Base-by-base conservation (phyloP, 768 basidiomycete genomes). In the Holtermanniella nyarrowii region DNA sequence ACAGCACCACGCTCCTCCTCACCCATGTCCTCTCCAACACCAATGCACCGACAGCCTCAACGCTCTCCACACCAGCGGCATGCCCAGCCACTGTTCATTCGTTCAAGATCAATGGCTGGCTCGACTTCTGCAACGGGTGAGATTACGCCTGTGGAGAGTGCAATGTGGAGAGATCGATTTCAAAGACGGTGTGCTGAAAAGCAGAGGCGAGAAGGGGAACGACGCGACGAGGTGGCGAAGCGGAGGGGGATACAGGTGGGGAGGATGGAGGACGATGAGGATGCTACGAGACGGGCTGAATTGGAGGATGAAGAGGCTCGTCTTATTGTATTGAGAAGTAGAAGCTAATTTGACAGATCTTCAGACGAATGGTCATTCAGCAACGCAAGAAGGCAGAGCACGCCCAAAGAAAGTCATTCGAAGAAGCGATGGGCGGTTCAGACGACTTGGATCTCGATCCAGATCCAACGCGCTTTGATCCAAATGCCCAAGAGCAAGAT, bases 221-320 rank as follows among this genome's bases (percentile, higher is more conserved):
- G 62, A 47, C 49, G 60, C 22, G 44, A 27, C 1, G 58, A 64
- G 39, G 18, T 67, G 44, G 47, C 55, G 44, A 46, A 54, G 37
- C 25, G 58, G 24, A 39, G 65, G 20, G 52, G 54, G 21, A 18
- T 26, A 5, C 22, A 16, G 18, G 40, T 45, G 14, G 40, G 46
- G 27, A 43, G 23, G 18, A 23, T 50, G 3, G 49, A 56, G 44
- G 56, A 62, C 41, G 59, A 63, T 42, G 65, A 64, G 37, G 65
- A 62, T 41, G 60, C 56, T 11, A 61, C 62, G 53, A 26, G 56
- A n/a, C 49, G 37, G 53, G 65, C 65, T 43, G 57, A 64, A 43
- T 46, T 51, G 20, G 65, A 67, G 55, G 65, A 67, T 43, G 65
- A 67, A 23, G 65, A 67, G 65, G 65, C 63, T 39, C 48, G 59